Evolutionary conservation across 106 monocot genomes (phyloP).

Genomic region (Posidonia australis): DNA sequence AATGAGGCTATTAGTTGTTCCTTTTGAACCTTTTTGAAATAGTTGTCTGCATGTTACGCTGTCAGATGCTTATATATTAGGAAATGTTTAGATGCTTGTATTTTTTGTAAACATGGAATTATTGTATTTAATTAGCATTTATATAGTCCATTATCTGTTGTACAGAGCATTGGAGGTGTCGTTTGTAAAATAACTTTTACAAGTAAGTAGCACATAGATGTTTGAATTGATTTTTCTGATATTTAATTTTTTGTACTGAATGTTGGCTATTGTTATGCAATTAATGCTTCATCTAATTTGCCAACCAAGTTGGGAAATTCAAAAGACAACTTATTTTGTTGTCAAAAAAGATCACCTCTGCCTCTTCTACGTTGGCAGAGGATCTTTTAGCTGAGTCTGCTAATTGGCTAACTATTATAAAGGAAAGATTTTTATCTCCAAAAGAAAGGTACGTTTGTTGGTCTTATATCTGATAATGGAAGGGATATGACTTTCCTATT

Average conservation of each 20-base stretch:
- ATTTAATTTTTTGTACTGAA: background rate
- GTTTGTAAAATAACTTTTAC: constrained; percentile 46
- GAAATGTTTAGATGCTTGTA: too few species aligned
- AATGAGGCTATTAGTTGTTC: too few species aligned
- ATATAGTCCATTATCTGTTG: background rate
- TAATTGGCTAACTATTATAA: constrained; percentile 48
- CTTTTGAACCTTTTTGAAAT: too few species aligned
- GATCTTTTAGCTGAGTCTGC: constrained; percentile 47
- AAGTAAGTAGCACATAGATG: constrained; percentile 24
- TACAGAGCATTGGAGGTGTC: constrained; percentile 59
- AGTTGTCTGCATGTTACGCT: too few species aligned
- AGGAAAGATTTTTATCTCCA: constrained; percentile 31
- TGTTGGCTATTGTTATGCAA: constrained; percentile 27
- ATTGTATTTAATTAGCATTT: background rate
- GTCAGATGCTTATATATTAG: too few species aligned
- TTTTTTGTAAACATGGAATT: too few species aligned
- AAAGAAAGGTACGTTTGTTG: constrained; percentile 43
- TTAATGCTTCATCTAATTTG: constrained; percentile 55
- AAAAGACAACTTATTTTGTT: constrained; percentile 42
- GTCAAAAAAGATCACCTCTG: constrained; percentile 44
- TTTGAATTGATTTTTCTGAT: too few species aligned
- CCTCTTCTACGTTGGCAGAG: constrained; percentile 34
- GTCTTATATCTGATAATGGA: background rate
- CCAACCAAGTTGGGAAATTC: constrained; percentile 74
- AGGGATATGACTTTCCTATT: too few species aligned